Evolutionary conservation across 805 yeast species (phyloP).

Genomic region (Wickerhamomyces ciferrii): DNA sequence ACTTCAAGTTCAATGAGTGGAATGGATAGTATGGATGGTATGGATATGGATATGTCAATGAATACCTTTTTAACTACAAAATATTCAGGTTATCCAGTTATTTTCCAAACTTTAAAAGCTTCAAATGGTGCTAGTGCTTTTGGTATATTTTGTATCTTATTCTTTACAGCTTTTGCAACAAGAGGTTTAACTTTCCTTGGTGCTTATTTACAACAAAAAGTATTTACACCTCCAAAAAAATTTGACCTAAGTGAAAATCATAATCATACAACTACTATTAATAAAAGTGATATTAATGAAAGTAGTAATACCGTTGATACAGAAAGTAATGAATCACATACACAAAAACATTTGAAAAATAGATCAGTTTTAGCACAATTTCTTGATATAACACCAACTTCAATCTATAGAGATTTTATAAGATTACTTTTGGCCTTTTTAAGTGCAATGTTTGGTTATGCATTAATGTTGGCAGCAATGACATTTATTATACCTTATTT

Average conservation of each 20-base stretch:
- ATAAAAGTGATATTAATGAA: neutral
- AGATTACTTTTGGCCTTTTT: conserved; percentile 52
- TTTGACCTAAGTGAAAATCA: neutral
- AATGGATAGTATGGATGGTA: conserved; percentile 5
- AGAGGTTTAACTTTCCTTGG: conserved; percentile 55
- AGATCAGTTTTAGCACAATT: conserved; percentile 25
- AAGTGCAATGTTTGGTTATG: conserved; percentile 63
- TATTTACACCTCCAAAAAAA: conserved; percentile 26
- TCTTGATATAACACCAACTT: conserved; percentile 28
- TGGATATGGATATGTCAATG: conserved; percentile 24
- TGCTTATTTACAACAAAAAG: conserved; percentile 62
- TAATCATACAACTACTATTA: neutral
- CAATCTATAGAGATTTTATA: conserved; percentile 45
- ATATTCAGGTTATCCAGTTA: conserved; percentile 53
- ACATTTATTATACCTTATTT: conserved; percentile 60
- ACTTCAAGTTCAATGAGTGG: conserved; percentile 4
- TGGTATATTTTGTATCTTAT: conserved; percentile 63
- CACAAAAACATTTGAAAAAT: conserved; percentile 2
- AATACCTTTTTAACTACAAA: conserved; percentile 49
- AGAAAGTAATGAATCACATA: neutral
- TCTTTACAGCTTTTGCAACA: conserved; percentile 52
- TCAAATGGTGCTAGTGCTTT: conserved; percentile 55
- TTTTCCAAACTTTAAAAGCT: conserved; percentile 53
- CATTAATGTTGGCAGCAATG: conserved; percentile 79
- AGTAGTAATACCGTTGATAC: neutral